Conservation (phyloP, 2,329 filamentous ascomycete species). For the Nemania serpens region DNA sequence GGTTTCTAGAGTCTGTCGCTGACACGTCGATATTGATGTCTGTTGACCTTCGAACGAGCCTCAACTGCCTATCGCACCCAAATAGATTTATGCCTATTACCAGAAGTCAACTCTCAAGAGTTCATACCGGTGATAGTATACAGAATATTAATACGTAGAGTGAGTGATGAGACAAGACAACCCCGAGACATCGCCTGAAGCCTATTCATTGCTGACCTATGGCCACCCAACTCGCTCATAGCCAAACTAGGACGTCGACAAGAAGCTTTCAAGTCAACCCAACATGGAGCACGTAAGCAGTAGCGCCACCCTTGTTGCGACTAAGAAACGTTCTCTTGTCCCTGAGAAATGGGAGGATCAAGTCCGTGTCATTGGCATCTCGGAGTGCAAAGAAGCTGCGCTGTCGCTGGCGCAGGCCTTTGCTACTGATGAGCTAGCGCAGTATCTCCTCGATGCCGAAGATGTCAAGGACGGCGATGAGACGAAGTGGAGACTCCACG, state of each 20-base stretch:
- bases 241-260: constrained; percentile 15
- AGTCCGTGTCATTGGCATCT: constrained; percentile 66
- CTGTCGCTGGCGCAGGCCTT: constrained; percentile 78
- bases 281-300: constrained; percentile 51
- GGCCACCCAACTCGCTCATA: constrained; percentile 2
- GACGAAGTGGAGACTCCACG: constrained; percentile 75
- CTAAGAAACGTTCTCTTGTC: constrained; percentile 52
- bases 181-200: not conserved
- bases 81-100: constrained; percentile 62
- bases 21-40: constrained; percentile 59
- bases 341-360: constrained; percentile 58
- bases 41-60: constrained; percentile 61
- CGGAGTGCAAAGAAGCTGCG: constrained; percentile 73
- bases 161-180: constrained; percentile 29
- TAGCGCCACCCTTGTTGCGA: constrained; percentile 36
- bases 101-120: constrained; percentile 58
- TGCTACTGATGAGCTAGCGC: constrained; percentile 71
- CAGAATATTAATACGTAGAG: constrained; percentile 52
- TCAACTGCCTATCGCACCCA: constrained; percentile 61
- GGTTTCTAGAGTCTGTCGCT: constrained; percentile 33
- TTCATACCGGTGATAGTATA: constrained; percentile 62
- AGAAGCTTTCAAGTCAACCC: constrained; percentile 33
- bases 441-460: constrained; percentile 75
- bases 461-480: constrained; percentile 69
- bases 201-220: constrained; percentile 3